Evolutionary conservation across 305 asterid species (phyloP), one percentile per base, ranked within the genome.

Genomic region (Caryopteris hybrid): DNA sequence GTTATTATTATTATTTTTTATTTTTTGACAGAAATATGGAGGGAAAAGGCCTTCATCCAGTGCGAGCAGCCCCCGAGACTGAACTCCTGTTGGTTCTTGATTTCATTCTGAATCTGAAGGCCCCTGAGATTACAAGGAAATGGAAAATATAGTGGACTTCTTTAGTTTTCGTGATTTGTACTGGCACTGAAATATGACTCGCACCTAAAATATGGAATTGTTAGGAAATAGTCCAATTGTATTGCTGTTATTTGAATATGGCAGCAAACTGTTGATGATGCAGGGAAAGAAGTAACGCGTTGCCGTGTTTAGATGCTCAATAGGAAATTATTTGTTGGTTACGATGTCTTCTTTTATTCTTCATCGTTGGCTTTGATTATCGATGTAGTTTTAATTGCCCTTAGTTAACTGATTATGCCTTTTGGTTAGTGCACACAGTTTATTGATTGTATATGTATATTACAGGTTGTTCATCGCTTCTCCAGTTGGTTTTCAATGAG

Each of bases 51-150:
- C 93, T 55, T 76, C 92, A 59, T 68, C 84, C 56, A 75, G 88
- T 61, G 74, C 78, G 70, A 81, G 84, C 74, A 79, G 88, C 60
- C 79, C 90, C n/a, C 78, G 97, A 52, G 95, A 92, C 81, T 92
- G 84, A 86, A 77, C 51, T 13, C 60, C 48, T 18, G 51, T 52
- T 22, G 69, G 50, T 68, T 71, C 60, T 2, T 63, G 57, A 48
- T 46, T 38, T 57, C 51, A 14, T 22, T 39, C 6, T 8, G 45
- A 45, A 38, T 39, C 50, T n/a, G 21, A 13, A 59, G 74, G 34
- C 38, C 7, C 41, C 11, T 20, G 68, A 20, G 63, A 69, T 53
- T 33, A 45, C 41, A 74, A 74, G 41, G 61, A 22, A 72, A 64
- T 9, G 66, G 33, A 17, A 61, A 58, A 51, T 69, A 52, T 43